Evolutionary conservation across 1,284 basidiomycete genomes (phyloP).

Genomic region (Moniliophthora roreri): DNA sequence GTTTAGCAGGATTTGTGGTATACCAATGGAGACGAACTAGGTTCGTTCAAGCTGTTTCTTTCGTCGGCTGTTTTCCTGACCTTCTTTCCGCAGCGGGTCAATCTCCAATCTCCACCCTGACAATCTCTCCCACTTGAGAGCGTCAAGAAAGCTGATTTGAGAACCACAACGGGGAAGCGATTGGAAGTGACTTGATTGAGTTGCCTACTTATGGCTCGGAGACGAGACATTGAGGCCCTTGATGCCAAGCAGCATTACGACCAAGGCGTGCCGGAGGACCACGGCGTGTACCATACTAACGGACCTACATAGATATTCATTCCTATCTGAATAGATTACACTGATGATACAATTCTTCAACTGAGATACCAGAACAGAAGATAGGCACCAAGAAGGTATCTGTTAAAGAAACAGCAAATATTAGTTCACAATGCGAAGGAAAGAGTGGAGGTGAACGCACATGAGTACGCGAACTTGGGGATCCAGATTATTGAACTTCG

Average conservation of each 20-base stretch:
- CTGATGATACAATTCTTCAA: conserved; percentile 1
- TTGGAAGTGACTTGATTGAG: too few relatives aligned
- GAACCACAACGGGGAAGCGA: too few relatives aligned
- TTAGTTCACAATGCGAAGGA: neutral
- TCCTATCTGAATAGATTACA: neutral
- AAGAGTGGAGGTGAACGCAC: conserved; percentile 15
- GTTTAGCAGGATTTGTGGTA: neutral
- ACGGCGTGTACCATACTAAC: neutral
- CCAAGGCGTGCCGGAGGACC: neutral
- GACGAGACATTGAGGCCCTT: too few relatives aligned
- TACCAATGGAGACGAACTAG: neutral
- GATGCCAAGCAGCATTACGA: too few relatives aligned
- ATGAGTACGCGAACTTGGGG: conserved; percentile 66
- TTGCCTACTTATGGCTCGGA: too few relatives aligned
- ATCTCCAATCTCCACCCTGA: too few relatives aligned
- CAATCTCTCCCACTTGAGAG: too few relatives aligned
- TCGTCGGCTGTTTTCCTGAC: neutral
- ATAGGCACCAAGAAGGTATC: conserved; percentile 56
- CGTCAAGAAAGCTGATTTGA: too few relatives aligned
- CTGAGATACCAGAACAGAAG: conserved; percentile 59
- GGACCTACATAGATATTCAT: neutral
- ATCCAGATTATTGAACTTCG: conserved; percentile 49
- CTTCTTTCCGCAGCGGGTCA: too few relatives aligned
- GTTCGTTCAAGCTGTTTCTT: neutral
- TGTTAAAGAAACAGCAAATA: neutral